Conservation (phyloP, 345 rosid genomes). For the Kernera saxatilis region DNA sequence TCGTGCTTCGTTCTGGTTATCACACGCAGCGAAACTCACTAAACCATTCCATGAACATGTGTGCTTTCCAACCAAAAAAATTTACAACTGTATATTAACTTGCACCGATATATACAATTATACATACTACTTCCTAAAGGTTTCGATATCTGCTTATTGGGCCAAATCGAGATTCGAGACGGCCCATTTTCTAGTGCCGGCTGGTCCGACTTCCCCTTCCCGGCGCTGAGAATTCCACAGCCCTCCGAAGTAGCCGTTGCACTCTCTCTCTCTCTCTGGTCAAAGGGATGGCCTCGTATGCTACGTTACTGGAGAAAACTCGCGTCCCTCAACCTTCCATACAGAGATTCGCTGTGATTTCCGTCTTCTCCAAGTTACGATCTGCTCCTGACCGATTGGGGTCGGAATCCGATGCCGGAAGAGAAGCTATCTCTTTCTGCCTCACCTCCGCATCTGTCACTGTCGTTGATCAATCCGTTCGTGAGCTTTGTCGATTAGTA, state of each 20-base stretch:
- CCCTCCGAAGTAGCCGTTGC: conserved; percentile 4
- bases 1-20: too few relatives aligned
- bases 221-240: neutral
- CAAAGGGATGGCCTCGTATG: conserved; percentile 52
- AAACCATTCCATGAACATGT: too few relatives aligned
- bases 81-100: too few relatives aligned
- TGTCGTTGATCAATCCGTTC: conserved; percentile 85
- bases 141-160: too few relatives aligned
- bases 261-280: neutral
- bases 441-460: conserved; percentile 53
- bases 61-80: too few relatives aligned
- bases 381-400: conserved; percentile 46
- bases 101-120: too few relatives aligned
- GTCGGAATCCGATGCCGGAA: conserved; percentile 57
- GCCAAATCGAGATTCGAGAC: neutral
- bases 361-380: conserved; percentile 77
- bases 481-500: conserved; percentile 82
- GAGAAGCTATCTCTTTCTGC: conserved; percentile 64
- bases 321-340: conserved; percentile 78
- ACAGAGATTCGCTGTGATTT: conserved; percentile 65
- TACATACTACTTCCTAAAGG: too few relatives aligned
- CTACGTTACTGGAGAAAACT: conserved; percentile 60
- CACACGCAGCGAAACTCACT: too few relatives aligned
- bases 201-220: neutral
- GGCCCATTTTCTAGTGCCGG: neutral